These are phyloP conservation scores for Beta vulgaris DNA, from an alignment of 148 eudicot genomes.

Conservation along the genomic window DNA sequence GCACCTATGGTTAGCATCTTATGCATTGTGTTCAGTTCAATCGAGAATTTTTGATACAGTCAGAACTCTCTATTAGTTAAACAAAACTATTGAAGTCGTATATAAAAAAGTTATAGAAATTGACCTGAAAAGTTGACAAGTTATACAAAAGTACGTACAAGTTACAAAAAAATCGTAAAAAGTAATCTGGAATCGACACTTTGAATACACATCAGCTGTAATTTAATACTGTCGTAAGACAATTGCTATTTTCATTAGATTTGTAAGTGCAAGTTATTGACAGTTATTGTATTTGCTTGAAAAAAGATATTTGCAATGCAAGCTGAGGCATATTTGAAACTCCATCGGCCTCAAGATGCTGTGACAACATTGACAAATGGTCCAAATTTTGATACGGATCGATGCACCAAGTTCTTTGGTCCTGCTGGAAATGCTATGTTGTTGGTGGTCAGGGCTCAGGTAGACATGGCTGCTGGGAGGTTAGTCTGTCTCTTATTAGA, in stretches of 20 bases:
- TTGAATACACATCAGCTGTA: no score
- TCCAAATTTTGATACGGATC: constrained; percentile 59
- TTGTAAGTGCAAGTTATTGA: background rate
- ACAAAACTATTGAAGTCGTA: no score
- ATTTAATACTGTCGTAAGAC: no score
- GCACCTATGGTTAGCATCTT: constrained; percentile 64
- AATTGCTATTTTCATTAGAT: no score
- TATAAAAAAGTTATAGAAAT: no score
- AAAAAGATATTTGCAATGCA: constrained; percentile 63
- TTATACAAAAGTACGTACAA: no score
- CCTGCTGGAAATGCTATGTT: constrained; percentile 56
- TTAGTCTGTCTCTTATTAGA: constrained; percentile 23
- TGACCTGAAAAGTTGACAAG: no score
- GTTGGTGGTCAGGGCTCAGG: constrained; percentile 75
- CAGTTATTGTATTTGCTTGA: background rate
- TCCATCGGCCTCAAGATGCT: constrained; percentile 74
- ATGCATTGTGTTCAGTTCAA: constrained; percentile 1
- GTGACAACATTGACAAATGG: constrained; percentile 52
- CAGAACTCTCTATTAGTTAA: no score
- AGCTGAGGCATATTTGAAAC: constrained; percentile 85
- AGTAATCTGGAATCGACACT: no score
- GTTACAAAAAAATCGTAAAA: no score
- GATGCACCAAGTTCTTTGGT: constrained; percentile 68
- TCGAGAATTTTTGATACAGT: no score
- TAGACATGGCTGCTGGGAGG: constrained; percentile 85